These are phyloP conservation scores for Akebia trifoliata DNA, from an alignment of 164 flowering plant genomes.

Conservation along the genomic window DNA sequence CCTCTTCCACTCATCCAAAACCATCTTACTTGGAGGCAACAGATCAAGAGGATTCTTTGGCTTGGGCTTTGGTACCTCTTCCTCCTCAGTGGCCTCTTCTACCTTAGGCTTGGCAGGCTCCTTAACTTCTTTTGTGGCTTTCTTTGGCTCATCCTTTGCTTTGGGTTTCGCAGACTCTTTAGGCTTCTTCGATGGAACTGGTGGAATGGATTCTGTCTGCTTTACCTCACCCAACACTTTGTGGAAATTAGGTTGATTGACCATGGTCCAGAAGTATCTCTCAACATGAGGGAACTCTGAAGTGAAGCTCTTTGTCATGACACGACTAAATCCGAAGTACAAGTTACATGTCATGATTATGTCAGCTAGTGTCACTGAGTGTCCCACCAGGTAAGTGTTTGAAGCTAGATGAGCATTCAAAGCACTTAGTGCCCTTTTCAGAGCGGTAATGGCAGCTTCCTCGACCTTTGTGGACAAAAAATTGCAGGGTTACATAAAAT, in stretches of 20 bases:
- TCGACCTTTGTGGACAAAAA: not conserved
- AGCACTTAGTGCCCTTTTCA: constrained; percentile 71
- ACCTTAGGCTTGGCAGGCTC: constrained; percentile 33
- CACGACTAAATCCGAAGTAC: constrained; percentile 34
- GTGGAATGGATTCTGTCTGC: constrained; percentile 65
- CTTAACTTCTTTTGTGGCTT: too few relatives aligned
- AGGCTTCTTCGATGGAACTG: constrained; percentile 53
- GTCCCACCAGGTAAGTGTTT: constrained; percentile 62
- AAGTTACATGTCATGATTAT: constrained; percentile 70
- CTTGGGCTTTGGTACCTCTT: constrained; percentile 93
- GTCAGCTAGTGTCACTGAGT: constrained; percentile 52
- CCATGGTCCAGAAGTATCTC: constrained; percentile 97
- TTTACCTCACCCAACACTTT: constrained; percentile 76
- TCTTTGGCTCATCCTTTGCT: constrained; percentile 35
- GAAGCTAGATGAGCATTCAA: constrained; percentile 65
- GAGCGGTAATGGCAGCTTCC: constrained; percentile 46
- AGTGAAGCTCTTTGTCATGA: constrained; percentile 73
- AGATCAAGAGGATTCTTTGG: constrained; percentile 91
- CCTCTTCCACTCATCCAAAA: constrained; percentile 74
- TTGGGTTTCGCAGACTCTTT: constrained; percentile 62
- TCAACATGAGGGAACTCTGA: constrained; percentile 90
- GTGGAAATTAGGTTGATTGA: constrained; percentile 72
- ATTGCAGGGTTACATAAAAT: not conserved
- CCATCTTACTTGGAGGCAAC: constrained; percentile 54
- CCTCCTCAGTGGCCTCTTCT: constrained; percentile 44